Evolutionary conservation across 1,139 yeast species (phyloP).

Genomic region (Zygoascus sp.): DNA sequence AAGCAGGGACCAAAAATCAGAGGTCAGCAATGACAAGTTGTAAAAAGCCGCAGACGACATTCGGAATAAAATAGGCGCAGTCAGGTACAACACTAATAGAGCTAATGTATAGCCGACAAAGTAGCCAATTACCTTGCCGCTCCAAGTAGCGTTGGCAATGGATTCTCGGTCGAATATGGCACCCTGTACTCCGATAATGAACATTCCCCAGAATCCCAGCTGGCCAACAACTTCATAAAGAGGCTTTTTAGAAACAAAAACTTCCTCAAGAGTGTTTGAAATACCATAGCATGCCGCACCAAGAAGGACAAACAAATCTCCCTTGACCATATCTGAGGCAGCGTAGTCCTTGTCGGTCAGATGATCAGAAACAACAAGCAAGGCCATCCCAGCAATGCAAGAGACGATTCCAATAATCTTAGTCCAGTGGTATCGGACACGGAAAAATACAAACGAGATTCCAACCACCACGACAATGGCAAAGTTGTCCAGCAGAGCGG

Average conservation of each 20-base stretch:
- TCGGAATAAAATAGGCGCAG: constrained; percentile 42
- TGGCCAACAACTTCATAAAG: constrained; percentile 42
- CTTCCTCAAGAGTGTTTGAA: constrained; percentile 42
- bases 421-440: constrained; percentile 44
- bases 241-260: constrained; percentile 42
- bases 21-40: constrained; percentile 41
- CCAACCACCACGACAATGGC: constrained; percentile 44
- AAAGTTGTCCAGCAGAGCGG: constrained; percentile 42
- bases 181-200: constrained; percentile 42
- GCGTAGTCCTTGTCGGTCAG: constrained; percentile 39
- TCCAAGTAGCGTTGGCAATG: constrained; percentile 38
- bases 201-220: constrained; percentile 40
- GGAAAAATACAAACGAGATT: constrained; percentile 39
- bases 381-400: constrained; percentile 43
- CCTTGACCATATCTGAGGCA: constrained; percentile 39
- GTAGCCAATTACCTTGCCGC: constrained; percentile 39
- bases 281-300: constrained; percentile 44
- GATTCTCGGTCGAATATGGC: constrained; percentile 41
- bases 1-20: constrained; percentile 44
- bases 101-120: constrained; percentile 41
- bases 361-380: constrained; percentile 39
- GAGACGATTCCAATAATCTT: constrained; percentile 40
- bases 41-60: constrained; percentile 46
- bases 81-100: constrained; percentile 37
- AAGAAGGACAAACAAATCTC: constrained; percentile 42